Conservation (phyloP, 768 basidiomycete genomes). For the Leucocoprinus leucothites region DNA sequence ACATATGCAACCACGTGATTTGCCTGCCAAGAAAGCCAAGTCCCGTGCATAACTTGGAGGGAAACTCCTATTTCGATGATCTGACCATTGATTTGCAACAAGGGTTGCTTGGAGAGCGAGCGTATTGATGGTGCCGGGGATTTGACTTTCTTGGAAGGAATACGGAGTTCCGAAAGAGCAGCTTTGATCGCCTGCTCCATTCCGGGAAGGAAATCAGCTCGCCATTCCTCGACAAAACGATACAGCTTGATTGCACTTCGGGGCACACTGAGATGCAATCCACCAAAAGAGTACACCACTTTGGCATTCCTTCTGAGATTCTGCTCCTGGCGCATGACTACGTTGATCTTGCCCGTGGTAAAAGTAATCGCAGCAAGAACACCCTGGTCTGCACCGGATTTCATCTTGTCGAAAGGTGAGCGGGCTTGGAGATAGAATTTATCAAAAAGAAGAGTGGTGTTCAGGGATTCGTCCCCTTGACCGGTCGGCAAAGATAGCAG, state of each 20-base stretch:
- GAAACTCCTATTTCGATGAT: conserved; percentile 52
- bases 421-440: conserved; percentile 57
- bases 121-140: conserved; percentile 27
- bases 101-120: conserved; percentile 22
- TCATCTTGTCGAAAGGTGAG: conserved; percentile 39
- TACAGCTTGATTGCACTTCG: conserved; percentile 80
- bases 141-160: conserved; percentile 32
- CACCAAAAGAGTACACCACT: conserved; percentile 40
- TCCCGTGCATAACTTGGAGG: conserved; percentile 84
- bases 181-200: conserved; percentile 66
- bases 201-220: conserved; percentile 71
- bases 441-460: conserved; percentile 45
- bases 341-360: conserved; percentile 41
- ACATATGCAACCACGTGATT: conserved; percentile 46
- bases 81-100: conserved; percentile 50
- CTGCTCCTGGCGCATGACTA: conserved; percentile 44
- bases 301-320: conserved; percentile 35
- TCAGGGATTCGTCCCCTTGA: conserved; percentile 39
- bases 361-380: conserved; percentile 61
- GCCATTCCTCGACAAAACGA: conserved; percentile 80
- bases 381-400: conserved; percentile 36
- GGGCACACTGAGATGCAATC: conserved; percentile 59
- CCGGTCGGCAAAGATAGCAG: conserved; percentile 26
- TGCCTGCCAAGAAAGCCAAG: conserved; percentile 79
- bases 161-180: conserved; percentile 61